phyloP scores from a whole-genome alignment of 2,329 filamentous ascomycete genomes.

The Colletotrichum agaves region DNA sequence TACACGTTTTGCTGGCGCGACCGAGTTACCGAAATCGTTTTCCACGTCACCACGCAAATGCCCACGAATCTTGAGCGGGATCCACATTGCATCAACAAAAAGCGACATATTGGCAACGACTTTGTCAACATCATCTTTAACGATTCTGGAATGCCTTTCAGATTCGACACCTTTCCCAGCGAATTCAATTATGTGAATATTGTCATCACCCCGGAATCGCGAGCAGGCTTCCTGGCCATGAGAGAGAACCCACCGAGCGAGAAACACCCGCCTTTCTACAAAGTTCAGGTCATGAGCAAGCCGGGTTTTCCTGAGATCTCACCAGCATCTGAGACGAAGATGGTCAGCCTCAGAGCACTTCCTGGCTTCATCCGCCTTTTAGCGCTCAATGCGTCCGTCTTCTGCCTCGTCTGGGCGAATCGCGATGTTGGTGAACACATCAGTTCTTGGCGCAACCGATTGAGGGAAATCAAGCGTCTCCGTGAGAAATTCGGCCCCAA shows the following conservation, averaged over 20 bases:
- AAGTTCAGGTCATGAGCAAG: conserved; percentile 88
- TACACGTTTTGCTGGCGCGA: conserved; percentile 96
- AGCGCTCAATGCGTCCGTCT: conserved; percentile 92
- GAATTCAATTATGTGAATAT: conserved; percentile 98
- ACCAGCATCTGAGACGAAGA: conserved; percentile 87
- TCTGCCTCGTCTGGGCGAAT: conserved; percentile 88
- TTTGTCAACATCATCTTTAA: conserved; percentile 99
- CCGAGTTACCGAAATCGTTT: conserved; percentile 92
- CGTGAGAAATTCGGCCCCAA: conserved; percentile 73
- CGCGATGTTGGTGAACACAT: conserved; percentile 83
- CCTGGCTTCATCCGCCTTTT: conserved; percentile 88
- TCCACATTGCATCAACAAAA: conserved; percentile 83
- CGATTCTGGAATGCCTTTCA: conserved; percentile 89
- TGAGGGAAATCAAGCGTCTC: conserved; percentile 85
- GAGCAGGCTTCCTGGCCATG: conserved; percentile 78
- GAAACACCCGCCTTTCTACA: conserved; percentile 74
- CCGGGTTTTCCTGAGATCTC: conserved; percentile 92
- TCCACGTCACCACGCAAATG: conserved; percentile 98
- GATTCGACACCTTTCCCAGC: conserved; percentile 91
- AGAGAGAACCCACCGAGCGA: conserved; percentile 54
- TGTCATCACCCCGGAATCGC: conserved; percentile 88
- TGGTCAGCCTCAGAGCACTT: conserved; percentile 84
- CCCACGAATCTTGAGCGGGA: conserved; percentile 85
- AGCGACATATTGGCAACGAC: conserved; percentile 95
- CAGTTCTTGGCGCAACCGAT: conserved; percentile 88